Evolutionary conservation across 352 stramenopile species (phyloP).

Genomic region (Albugo candida): DNA sequence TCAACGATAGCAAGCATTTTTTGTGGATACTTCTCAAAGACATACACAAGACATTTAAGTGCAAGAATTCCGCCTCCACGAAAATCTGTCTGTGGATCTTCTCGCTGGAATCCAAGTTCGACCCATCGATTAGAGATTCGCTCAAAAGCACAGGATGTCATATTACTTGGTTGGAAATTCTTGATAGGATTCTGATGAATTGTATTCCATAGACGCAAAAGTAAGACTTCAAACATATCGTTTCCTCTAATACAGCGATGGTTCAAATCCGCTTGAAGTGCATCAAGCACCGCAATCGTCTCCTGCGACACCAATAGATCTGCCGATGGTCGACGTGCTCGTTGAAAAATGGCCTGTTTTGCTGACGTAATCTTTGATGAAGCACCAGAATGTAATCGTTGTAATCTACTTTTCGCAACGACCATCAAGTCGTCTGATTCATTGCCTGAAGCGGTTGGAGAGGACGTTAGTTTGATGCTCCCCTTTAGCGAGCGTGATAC

Average conservation of each 20-base stretch:
- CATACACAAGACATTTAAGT: constrained; percentile 73
- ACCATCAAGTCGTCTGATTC: constrained; percentile 15
- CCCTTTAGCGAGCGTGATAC: background rate
- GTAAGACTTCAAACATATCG: constrained; percentile 34
- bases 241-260: constrained; percentile 37
- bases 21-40: constrained; percentile 44
- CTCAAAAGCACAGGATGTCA: constrained; percentile 16
- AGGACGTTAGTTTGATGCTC: background rate
- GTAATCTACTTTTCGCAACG: constrained; percentile 11
- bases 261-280: constrained; percentile 41
- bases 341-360: no score
- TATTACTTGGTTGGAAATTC: background rate
- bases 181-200: constrained; percentile 20
- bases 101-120: constrained; percentile 52
- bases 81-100: constrained; percentile 68
- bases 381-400: background rate
- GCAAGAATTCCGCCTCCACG: constrained; percentile 52
- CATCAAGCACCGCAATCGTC: constrained; percentile 19
- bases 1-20: constrained; percentile 46
- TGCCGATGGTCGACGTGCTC: background rate
- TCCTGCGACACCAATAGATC: constrained; percentile 15
- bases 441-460: constrained; percentile 6
- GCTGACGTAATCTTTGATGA: background rate
- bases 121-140: constrained; percentile 39
- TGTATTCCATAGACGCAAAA: constrained; percentile 39